Evolutionary conservation across 306 rosid species (phyloP), one percentile per base, ranked within the genome.

Genomic region (Pyrus pyrifolia): DNA sequence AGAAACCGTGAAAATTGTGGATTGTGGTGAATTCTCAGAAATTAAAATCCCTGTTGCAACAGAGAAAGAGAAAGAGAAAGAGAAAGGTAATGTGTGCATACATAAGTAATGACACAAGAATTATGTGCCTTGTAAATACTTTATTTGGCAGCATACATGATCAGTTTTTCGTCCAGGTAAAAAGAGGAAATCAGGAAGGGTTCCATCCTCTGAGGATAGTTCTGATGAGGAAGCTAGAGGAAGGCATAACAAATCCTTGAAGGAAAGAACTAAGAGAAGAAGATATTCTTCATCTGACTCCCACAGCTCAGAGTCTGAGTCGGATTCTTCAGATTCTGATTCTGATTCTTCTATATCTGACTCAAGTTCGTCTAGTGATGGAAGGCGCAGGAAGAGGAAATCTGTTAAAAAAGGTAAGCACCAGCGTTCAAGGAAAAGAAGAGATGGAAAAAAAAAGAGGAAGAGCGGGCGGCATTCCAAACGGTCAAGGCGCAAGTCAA

Each of bases 51-150:
- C 59, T 74, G 76, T 62, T 73, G 78, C 76, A 52, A 78, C 62
- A 40, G 91, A 81, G 81, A 95, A 90, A 87, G 91, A 81, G 81
- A 95, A 92, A 87, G 93, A 84, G 79, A 95, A 92, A 87, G 94
- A 84, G 79, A 96, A 81, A 89, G 99, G 97, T 92, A 85, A 67
- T 38, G 33, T 38, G 27, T 27, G 53, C 21, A 58, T 63, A 74
- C 58, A 52, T 52, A 31, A 38, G 53, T 74, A 13, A 68, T 12
- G 55, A 21, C 30, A 49, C 59, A 61, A 61, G 12, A 61, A 29
- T 52, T 65, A 2, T 38, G 6, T 78, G 55, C 42, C 35, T 19
- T 60, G 9, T 72, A 59, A n/a, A 9, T 30, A 18, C 60, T n/a
- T 35, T 18, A 10, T 74, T 21, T 59, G 21, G 70, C 8, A 79